Percentiles rank a stretch among this genome's conserved stretches.
phyloP scores from a whole-genome alignment of 2,329 filamentous ascomycete genomes.

The Verticillium albo-atrum region DNA sequence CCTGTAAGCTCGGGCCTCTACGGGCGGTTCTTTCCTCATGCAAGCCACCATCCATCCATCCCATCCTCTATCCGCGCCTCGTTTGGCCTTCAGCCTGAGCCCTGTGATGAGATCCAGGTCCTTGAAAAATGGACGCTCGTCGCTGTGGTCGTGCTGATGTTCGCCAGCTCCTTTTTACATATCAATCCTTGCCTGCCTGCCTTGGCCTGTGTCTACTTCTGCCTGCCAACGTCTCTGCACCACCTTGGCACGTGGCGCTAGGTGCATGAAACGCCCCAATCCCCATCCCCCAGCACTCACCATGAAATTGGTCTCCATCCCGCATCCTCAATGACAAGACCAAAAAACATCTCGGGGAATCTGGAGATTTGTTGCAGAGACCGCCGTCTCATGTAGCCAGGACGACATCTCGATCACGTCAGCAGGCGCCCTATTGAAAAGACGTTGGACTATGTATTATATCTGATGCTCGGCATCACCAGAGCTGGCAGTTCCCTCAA shows the following conservation, averaged over 20 bases:
- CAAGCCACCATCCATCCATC: not conserved
- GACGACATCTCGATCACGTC: not conserved
- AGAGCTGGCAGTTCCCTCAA: no score
- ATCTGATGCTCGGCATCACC: no score
- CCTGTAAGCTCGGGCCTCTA: not conserved
- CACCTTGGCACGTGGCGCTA: not conserved
- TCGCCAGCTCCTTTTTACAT: no score
- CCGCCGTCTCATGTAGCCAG: not conserved
- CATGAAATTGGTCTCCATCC: not conserved
- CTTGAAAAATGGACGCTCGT: no score
- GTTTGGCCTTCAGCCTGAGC: not conserved
- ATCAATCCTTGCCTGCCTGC: no score
- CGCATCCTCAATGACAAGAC: not conserved
- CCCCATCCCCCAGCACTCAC: not conserved
- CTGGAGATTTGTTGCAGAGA: not conserved
- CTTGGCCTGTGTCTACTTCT: not conserved
- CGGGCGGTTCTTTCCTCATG: not conserved
- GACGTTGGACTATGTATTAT: no score
- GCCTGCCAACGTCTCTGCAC: not conserved
- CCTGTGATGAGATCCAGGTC: not conserved
- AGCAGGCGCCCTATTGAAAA: no score
- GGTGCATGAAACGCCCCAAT: not conserved
- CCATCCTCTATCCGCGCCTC: not conserved
- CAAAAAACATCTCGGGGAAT: not conserved
- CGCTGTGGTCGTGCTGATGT: no score